Percentiles rank a stretch among this genome's conserved stretches.
Conservation (phyloP, 306 rosid genomes). For the Trifolium pratense region DNA sequence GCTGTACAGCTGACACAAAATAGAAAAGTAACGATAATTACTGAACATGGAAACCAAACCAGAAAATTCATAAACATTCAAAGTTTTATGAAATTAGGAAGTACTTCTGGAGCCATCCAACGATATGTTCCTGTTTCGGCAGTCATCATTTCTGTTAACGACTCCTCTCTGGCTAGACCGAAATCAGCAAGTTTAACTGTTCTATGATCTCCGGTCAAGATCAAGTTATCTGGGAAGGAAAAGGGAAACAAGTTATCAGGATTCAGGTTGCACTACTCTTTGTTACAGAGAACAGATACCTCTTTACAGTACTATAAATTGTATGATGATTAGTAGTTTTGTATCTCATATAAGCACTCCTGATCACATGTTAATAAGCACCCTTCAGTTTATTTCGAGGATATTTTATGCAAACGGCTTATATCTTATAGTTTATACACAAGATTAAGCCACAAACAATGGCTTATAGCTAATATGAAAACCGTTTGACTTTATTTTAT, state of each 20-base stretch:
- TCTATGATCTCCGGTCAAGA: slow-evolving; percentile 79
- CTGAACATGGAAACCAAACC: slow-evolving; percentile 16
- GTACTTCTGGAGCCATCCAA: slow-evolving; percentile 99
- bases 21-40: slow-evolving; percentile 35
- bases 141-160: slow-evolving; percentile 96
- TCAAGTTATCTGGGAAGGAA: slow-evolving; percentile 72
- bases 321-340: background rate
- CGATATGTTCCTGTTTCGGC: slow-evolving; percentile 97
- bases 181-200: slow-evolving; percentile 90
- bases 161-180: slow-evolving; percentile 97
- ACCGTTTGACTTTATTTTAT: background rate
- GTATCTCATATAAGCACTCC: background rate
- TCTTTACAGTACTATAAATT: background rate
- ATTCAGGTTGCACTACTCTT: background rate
- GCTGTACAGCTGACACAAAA: slow-evolving; percentile 82
- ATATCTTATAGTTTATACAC: too few relatives aligned
- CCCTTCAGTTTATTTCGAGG: too few relatives aligned
- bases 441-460: too few relatives aligned
- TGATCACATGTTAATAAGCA: background rate
- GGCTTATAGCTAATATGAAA: background rate
- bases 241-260: slow-evolving; percentile 38
- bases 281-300: background rate
- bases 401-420: background rate
- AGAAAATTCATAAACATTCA: slow-evolving; percentile 4
- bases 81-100: slow-evolving; percentile 31